These are phyloP conservation scores for Actinidia arguta DNA, from an alignment of 179 eudicot genomes.

Conservation along the genomic window DNA sequence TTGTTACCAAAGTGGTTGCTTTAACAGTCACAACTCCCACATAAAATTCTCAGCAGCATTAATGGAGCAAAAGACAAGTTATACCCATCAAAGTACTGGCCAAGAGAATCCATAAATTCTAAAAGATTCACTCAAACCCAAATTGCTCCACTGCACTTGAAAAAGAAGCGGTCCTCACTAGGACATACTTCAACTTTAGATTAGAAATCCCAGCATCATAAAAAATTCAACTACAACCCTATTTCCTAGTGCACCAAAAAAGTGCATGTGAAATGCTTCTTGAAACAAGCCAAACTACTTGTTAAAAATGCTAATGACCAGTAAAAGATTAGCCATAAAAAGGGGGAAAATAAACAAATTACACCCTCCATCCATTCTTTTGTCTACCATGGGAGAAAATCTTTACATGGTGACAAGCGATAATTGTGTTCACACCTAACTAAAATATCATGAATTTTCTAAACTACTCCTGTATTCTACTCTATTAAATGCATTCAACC, in stretches of 20 bases:
- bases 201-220: not conserved
- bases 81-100: not conserved
- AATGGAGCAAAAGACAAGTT: not conserved
- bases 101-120: not conserved
- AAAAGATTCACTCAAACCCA: not conserved
- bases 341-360: not conserved
- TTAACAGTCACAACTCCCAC: not conserved
- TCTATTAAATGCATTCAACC: not conserved
- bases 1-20: not conserved
- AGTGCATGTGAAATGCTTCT: not conserved
- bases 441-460: not conserved
- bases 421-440: not conserved
- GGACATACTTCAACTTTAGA: not conserved
- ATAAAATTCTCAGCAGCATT: not conserved
- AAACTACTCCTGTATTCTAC: slow-evolving; percentile 1
- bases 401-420: not conserved
- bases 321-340: not conserved
- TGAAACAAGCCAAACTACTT: not conserved
- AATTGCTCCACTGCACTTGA: not conserved
- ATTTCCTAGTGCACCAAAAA: slow-evolving; percentile 1
- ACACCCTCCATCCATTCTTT: not conserved
- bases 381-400: not conserved
- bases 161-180: not conserved
- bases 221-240: not conserved
- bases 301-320: not conserved